Percentiles rank a stretch among this genome's conserved stretches.
These are phyloP conservation scores for Phytopythium mirpurense DNA, from an alignment of 352 stramenopile species.

Conservation along the genomic window DNA sequence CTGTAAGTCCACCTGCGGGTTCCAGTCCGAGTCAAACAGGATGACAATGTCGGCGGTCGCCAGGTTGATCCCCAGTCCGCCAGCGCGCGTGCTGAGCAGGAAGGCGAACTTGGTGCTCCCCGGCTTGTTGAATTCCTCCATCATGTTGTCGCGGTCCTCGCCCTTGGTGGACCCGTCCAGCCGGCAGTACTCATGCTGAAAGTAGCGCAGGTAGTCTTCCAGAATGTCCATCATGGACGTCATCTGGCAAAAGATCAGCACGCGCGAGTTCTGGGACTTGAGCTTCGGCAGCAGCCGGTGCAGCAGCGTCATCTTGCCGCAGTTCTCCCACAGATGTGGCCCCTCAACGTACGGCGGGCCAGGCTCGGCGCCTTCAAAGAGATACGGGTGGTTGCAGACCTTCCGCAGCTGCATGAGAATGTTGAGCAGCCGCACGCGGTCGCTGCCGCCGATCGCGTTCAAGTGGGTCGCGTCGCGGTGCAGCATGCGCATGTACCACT, in stretches of 20 bases:
- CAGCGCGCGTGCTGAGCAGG: constrained; percentile 94
- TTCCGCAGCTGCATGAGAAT: constrained; percentile 99
- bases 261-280: constrained; percentile 83
- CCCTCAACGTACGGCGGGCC: constrained; percentile 96
- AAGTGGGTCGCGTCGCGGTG: constrained; percentile 94
- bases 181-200: constrained; percentile 80
- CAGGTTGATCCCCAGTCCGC: constrained; percentile 98
- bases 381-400: constrained; percentile 99
- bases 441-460: constrained; percentile 96
- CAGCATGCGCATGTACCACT: constrained; percentile 98
- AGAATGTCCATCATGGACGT: constrained; percentile 99
- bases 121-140: constrained; percentile 98
- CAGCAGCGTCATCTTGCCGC: constrained; percentile 97
- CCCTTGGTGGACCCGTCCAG: constrained; percentile 82
- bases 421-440: constrained; percentile 95
- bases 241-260: constrained; percentile 99
- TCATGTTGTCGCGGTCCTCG: constrained; percentile 86
- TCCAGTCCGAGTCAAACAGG: constrained; percentile 98
- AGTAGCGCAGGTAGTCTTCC: constrained; percentile 97
- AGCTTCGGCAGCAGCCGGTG: constrained; percentile 90
- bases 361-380: constrained; percentile 98
- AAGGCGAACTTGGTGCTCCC: constrained; percentile 97
- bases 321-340: constrained; percentile 98
- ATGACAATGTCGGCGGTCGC: constrained; percentile 99
- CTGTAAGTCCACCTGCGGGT: constrained; percentile 98